Base-by-base conservation (phyloP, 2,329 filamentous ascomycete genomes). In the Botrytis medusae region DNA sequence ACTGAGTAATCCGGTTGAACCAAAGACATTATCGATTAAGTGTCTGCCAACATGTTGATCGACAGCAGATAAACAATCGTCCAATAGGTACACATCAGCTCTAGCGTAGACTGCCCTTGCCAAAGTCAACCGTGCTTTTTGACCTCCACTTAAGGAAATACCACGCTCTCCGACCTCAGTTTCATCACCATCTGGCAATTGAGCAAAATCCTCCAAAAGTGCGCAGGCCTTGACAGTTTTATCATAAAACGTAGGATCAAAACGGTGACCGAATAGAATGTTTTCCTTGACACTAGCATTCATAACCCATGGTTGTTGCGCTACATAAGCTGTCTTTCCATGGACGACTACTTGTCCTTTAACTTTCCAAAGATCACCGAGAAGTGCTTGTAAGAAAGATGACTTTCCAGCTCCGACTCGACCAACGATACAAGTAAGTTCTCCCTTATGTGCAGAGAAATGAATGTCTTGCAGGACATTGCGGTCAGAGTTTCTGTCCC, bases 221-320 rank as follows among this genome's bases (percentile, higher is more conserved):
- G 96, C 96, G 81, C 97, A 99, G 59, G 96, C 95, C 81, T 93
- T 91, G 69, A 99, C 87, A 0, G 95, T 98, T 79, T 93, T 91
- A 72, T 98, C 93, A 83, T 99, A 99, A 83, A 99, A 99, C 44
- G 91, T 88, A 8, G 95, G 91, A 82, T 99, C 95, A 86, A 93
- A 98, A 64, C 93, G 91, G 83, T 99, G 94, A 2, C 96, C 96
- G 80, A 99, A 99, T 7, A 98, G 87, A 78, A 99, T 97, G 81
- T 99, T 99, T 81, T 99, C 96, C 79, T 94, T 93, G 73, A 99
- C 95, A 44, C 93, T 97, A 14, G 96, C 96, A 81, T 99, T 99
- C 91, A 98, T 95, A 70, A 99, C 93, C 96, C 97, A 99, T 32
- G 94, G 86, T 79, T 93, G 91, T 82, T 99, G 97, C 25, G 94